phyloP scores from a whole-genome alignment of 768 basidiomycete species.

The Myochromella boudieri region DNA sequence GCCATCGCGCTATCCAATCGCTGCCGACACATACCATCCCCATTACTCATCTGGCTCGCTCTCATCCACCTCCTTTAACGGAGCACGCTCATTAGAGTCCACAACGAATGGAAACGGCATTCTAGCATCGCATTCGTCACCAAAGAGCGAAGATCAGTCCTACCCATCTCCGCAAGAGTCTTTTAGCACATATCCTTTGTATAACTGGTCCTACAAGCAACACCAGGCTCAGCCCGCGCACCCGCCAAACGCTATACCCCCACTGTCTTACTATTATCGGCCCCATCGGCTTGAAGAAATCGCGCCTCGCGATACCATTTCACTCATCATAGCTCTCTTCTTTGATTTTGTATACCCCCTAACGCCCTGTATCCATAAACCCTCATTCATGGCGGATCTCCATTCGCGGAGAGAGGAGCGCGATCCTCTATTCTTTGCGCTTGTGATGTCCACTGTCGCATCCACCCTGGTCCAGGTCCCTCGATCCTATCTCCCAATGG shows the following conservation, averaged over 20 bases:
- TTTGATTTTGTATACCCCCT: conserved; percentile 94
- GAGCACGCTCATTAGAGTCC: conserved; percentile 37
- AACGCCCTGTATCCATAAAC: conserved; percentile 89
- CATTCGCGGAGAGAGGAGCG: conserved; percentile 77
- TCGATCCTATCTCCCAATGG: conserved; percentile 85
- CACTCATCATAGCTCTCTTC: conserved; percentile 82
- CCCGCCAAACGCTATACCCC: conserved; percentile 49
- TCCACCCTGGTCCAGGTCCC: conserved; percentile 89
- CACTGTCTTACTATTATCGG: conserved; percentile 75
- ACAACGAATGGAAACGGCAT: conserved; percentile 29
- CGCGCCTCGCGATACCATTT: conserved; percentile 78
- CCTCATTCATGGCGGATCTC: conserved; percentile 90
- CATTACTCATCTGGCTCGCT: conserved; percentile 46
- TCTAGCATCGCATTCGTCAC: conserved; percentile 31
- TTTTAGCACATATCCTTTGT: conserved; percentile 63
- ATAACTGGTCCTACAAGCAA: conserved; percentile 73
- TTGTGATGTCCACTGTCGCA: conserved; percentile 88
- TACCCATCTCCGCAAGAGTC: conserved; percentile 47
- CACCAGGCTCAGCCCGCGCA: conserved; percentile 46
- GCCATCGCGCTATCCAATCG: conserved; percentile 70
- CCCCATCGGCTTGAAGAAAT: conserved; percentile 79
- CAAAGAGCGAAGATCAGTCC: conserved; percentile 45
- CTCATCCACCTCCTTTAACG: conserved; percentile 38
- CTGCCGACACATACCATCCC: conserved; percentile 64
- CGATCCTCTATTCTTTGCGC: conserved; percentile 86